A percentile compares a stretch with the other conserved stretches of the same genome.
Conservation (phyloP, 2,329 filamentous ascomycete genomes). For the Aspergillus oerlinghausenensis region DNA sequence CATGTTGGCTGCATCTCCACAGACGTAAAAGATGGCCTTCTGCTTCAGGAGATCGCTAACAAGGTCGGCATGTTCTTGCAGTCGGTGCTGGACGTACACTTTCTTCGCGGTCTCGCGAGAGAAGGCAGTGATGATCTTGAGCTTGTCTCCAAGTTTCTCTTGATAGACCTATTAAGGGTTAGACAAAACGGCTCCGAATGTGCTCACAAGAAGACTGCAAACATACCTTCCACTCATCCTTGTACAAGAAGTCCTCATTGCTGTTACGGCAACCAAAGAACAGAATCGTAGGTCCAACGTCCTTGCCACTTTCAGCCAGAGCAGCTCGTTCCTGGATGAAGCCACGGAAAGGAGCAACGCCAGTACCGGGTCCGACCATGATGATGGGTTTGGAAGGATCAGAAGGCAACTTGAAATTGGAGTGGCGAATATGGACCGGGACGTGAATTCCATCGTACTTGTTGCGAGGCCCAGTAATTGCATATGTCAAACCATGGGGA, state of each 20-base stretch:
- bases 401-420: conserved; percentile 98
- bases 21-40: conserved; percentile 94
- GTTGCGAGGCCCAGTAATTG: conserved; percentile 83
- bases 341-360: conserved; percentile 91
- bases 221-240: conserved; percentile 86
- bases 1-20: conserved; percentile 97
- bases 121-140: conserved; percentile 89
- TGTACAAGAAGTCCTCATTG: conserved; percentile 88
- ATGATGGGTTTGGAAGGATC: conserved; percentile 92
- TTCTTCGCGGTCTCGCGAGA: conserved; percentile 85
- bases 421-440: conserved; percentile 92
- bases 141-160: conserved; percentile 76
- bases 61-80: conserved; percentile 77
- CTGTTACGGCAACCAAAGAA: conserved; percentile 93
- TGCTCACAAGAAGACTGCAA: not conserved
- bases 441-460: conserved; percentile 96
- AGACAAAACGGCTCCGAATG: not conserved
- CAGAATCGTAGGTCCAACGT: conserved; percentile 79
- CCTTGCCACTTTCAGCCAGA: conserved; percentile 71
- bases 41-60: conserved; percentile 81
- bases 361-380: conserved; percentile 93
- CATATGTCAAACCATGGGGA: conserved; percentile 78
- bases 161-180: conserved; percentile 65
- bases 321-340: conserved; percentile 93
- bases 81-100: conserved; percentile 92